These are phyloP conservation scores for Neodidymelliopsis sp. DNA, from an alignment of 2,329 filamentous ascomycete species.

Conservation along the genomic window DNA sequence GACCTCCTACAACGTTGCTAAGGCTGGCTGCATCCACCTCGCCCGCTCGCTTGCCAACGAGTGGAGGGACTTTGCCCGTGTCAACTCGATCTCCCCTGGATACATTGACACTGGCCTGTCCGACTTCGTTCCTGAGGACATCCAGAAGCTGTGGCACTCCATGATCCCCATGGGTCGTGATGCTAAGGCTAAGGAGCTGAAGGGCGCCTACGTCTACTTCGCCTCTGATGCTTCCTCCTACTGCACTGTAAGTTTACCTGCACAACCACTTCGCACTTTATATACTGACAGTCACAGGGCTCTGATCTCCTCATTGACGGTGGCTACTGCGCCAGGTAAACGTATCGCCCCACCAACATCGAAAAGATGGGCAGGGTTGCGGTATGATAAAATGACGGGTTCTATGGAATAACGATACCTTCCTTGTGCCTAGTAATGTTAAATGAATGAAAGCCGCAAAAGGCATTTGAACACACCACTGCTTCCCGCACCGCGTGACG, in stretches of 20 bases:
- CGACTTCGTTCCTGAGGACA: slow-evolving; percentile 71
- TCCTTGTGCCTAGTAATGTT: slow-evolving; percentile 27
- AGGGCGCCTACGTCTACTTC: slow-evolving; percentile 83
- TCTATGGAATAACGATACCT: slow-evolving; percentile 26
- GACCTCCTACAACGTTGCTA: slow-evolving; percentile 57
- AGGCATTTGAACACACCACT: slow-evolving; percentile 8
- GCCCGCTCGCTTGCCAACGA: slow-evolving; percentile 71
- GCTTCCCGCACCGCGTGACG: background rate
- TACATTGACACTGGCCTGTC: slow-evolving; percentile 73
- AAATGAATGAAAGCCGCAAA: slow-evolving; percentile 24
- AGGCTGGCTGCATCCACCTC: slow-evolving; percentile 72
- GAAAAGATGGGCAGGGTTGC: slow-evolving; percentile 20
- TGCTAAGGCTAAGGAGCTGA: slow-evolving; percentile 77
- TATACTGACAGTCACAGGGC: slow-evolving; percentile 48
- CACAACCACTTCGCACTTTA: slow-evolving; percentile 29
- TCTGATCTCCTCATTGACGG: slow-evolving; percentile 78
- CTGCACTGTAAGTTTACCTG: slow-evolving; percentile 66
- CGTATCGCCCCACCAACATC: slow-evolving; percentile 29
- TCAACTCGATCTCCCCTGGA: slow-evolving; percentile 72
- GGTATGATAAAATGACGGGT: slow-evolving; percentile 20
- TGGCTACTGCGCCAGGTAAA: slow-evolving; percentile 64
- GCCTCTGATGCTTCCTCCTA: slow-evolving; percentile 84
- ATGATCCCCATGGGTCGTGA: slow-evolving; percentile 84
- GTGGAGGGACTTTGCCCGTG: slow-evolving; percentile 73
- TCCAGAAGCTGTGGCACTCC: slow-evolving; percentile 75